Evolutionary conservation across 345 rosid genomes (phyloP).

Genomic region (Anastatica hierochuntica): DNA sequence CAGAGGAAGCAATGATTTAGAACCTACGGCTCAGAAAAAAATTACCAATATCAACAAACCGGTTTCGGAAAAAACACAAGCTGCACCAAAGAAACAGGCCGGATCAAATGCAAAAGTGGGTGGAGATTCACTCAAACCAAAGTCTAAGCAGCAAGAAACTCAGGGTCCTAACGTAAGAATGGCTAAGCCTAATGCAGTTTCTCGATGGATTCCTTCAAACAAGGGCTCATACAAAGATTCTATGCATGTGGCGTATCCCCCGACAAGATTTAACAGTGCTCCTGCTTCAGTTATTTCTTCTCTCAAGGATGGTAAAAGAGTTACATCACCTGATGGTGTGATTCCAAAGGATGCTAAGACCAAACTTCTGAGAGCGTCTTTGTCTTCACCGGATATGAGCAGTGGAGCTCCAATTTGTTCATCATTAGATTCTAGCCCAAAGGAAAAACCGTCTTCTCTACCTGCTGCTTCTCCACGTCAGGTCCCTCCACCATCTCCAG

Average conservation of each 20-base stretch:
- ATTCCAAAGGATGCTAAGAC: conserved; percentile 33
- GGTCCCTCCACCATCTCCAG: conserved; percentile 24
- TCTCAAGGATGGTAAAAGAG: conserved; percentile 41
- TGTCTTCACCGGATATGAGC: conserved; percentile 29
- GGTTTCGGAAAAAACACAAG: conserved; percentile 46
- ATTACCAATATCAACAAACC: conserved; percentile 30
- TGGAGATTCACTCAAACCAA: conserved; percentile 51
- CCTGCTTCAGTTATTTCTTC: conserved; percentile 59
- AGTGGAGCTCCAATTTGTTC: conserved; percentile 29
- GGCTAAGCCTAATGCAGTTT: conserved; percentile 63
- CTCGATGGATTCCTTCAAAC: conserved; percentile 84
- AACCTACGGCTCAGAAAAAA: conserved; percentile 29
- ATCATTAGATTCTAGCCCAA: conserved; percentile 24
- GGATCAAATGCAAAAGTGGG: conserved; percentile 32
- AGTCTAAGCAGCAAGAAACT: conserved; percentile 54
- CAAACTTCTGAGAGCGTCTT: conserved; percentile 21
- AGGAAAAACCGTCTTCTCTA: conserved; percentile 24
- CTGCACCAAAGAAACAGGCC: conserved; percentile 43
- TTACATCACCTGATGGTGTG: conserved; percentile 28
- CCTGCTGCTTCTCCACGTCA: conserved; percentile 20
- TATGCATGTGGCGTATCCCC: conserved; percentile 73
- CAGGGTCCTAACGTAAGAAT: conserved; percentile 43
- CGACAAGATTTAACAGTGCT: conserved; percentile 68
- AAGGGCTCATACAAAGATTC: conserved; percentile 71
- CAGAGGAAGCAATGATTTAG: conserved; percentile 32